Base-by-base conservation (phyloP, 345 rosid genomes). In the Lepidium africanum region DNA sequence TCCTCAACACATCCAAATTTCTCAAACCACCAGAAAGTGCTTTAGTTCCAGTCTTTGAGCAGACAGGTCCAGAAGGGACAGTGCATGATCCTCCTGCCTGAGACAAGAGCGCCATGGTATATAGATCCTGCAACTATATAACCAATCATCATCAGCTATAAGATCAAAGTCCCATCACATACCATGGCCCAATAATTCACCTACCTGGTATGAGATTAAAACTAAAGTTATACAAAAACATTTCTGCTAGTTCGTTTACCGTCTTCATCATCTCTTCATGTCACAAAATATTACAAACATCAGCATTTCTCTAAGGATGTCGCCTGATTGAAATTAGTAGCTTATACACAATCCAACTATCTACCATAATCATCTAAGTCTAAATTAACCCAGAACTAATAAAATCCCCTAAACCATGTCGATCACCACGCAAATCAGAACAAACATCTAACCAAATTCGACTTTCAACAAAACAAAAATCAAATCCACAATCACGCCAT, bases 41-140 rank as follows among this genome's bases (percentile, higher is more conserved):
- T 71, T 59, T 55, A 52, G 53, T 63, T 55, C 81, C 74, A 36
- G 33, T 55, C 75, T 76, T 80, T 42, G 73, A 62, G 36, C 71
- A 35, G 6, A 75, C 47, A 57, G 67, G 50, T 70, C 80, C 87
- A 9, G 69, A 55, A 15, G 71, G 71, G 1, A 85, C 65, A 51
- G 77, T 72, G 77, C 66, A 75, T 2, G 89, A 65, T 64, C 83
- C 78, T 56, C 82, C 74, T 9, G 84, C 77, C 59, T 60, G 86
- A 35, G 86, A 87, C 41, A 86, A 51, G n/a, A 88, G 75, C 45
- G 87, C 77, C 99, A 94, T 94, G 13, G 25, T 37, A 48, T 41
- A 48, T 15, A 57, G 21, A 25, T 64, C 74, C 82, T 69, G 72
- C 53, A 82, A 67, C 41, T 9, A 49, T 9, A 49, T 15, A 9